phyloP scores from a whole-genome alignment of 2,329 filamentous ascomycete genomes.

The Pyrenochaeta sp. region DNA sequence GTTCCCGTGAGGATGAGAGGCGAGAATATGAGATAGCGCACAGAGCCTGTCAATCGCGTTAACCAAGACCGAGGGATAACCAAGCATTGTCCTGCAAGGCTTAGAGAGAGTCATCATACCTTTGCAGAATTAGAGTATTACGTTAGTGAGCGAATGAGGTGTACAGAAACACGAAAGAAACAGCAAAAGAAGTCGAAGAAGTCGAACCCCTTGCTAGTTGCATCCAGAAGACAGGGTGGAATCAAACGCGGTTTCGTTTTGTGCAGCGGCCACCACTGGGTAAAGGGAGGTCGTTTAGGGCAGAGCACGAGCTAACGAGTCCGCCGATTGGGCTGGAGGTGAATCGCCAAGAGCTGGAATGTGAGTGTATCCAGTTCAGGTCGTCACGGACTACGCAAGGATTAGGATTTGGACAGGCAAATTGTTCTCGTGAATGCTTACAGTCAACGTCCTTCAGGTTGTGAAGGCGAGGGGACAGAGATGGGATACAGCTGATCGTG shows the following conservation, averaged over 20 bases:
- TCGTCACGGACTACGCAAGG: conserved; percentile 45
- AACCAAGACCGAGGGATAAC: conserved; percentile 19
- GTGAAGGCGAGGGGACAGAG: conserved; percentile 23
- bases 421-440: conserved; percentile 20
- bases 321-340: conserved; percentile 50
- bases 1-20: conserved; percentile 46
- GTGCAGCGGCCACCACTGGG: conserved; percentile 41
- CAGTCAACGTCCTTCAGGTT: conserved; percentile 27
- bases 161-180: conserved; percentile 44
- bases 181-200: conserved; percentile 40
- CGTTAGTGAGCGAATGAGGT: conserved; percentile 48
- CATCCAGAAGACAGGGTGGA: conserved; percentile 52
- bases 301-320: conserved; percentile 64
- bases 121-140: conserved; percentile 58
- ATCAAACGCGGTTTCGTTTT: conserved; percentile 45
- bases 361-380: conserved; percentile 49
- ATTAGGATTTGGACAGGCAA: conserved; percentile 22
- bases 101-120: conserved; percentile 47
- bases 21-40: conserved; percentile 37
- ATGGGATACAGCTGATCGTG: conserved; percentile 23
- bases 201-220: conserved; percentile 51
- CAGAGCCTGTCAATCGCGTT: conserved; percentile 42
- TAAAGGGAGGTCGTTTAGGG: conserved; percentile 46
- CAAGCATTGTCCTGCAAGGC: conserved; percentile 23
- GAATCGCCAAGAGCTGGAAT: conserved; percentile 54